Percentiles rank a stretch among this genome's conserved stretches.
Conservation (phyloP, 441 rosid species). For the Pelargonium fulgidum region DNA sequence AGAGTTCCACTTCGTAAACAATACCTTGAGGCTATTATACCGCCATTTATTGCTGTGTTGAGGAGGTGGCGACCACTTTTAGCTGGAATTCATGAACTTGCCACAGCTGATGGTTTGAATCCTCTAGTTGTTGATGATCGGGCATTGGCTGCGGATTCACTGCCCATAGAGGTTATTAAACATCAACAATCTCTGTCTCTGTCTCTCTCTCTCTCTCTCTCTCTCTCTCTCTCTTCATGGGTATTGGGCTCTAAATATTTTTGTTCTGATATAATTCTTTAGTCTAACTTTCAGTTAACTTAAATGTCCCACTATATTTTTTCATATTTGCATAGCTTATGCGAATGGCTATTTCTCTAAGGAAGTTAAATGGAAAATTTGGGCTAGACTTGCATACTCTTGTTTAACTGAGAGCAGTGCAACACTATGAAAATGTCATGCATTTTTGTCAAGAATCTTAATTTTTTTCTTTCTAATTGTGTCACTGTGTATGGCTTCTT, state of each 20-base stretch:
- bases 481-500: too few relatives aligned
- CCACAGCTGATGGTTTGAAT: constrained; percentile 93
- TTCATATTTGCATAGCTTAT: too few relatives aligned
- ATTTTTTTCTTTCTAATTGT: too few relatives aligned
- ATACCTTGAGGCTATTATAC: constrained; percentile 88
- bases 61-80: constrained; percentile 98
- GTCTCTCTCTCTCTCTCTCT: not conserved
- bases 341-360: too few relatives aligned
- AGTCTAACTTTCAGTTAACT: not conserved
- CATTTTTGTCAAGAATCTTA: too few relatives aligned
- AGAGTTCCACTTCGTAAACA: constrained; percentile 80
- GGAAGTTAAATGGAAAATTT: too few relatives aligned
- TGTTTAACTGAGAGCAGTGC: too few relatives aligned
- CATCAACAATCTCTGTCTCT: constrained; percentile 14
- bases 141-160: constrained; percentile 91
- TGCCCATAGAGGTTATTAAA: constrained; percentile 74
- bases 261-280: not conserved
- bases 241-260: not conserved
- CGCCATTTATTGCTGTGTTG: constrained; percentile 94
- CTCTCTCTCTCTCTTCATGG: not conserved
- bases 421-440: too few relatives aligned
- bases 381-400: too few relatives aligned
- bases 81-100: constrained; percentile 98
- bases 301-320: too few relatives aligned
- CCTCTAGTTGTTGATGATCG: constrained; percentile 94